Evolutionary conservation across 2,329 filamentous ascomycete genomes (phyloP), one percentile per base, ranked within the genome.

Genomic region (Phialemoniopsis sp.): DNA sequence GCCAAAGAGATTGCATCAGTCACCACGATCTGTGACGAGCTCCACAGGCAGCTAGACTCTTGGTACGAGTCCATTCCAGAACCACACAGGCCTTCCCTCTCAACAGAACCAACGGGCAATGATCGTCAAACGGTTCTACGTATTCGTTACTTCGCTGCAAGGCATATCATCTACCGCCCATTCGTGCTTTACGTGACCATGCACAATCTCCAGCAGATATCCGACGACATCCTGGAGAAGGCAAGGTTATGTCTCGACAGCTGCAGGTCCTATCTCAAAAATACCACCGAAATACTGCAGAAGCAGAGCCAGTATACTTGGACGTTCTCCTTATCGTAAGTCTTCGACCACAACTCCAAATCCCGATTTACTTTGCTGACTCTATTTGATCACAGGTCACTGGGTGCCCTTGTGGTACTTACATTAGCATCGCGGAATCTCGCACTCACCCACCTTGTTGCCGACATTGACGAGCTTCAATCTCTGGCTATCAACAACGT

Each of bases 41-140:
- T 61, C 9, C 48, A 58, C 21, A 42, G 48, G 3, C 57, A 60
- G 38, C 46, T 61, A 4, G 48, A 58, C 13, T 40, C 46, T 6
- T 61, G 58, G 58, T 51, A 61, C 35, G 33, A 47, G 3, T 59
- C 57, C 8, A 58, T 61, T 13, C 58, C 58, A 0, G 56, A 59
- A 29, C 40, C 42, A 3, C 53, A 51, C 32, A 48, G 55, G 6
- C 58, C 58, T 6, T 40, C 39, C 2, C 44, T 60, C 4, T 46
- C 44, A 4, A 33, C 52, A 1, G 47, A 48, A 5, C 46, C 49
- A 4, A 39, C 40, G 10, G 36, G 42, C 13, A 52, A 52, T 13
- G 51, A 53, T 33, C 41, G 56, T 10, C 48, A 52, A 28, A 40
- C 47, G 0, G 49, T 59, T 6, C 42, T 61, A 17, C 44, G 56